phyloP scores from a whole-genome alignment of 164 flowering plant species.

The Paratinospora sagittata region DNA sequence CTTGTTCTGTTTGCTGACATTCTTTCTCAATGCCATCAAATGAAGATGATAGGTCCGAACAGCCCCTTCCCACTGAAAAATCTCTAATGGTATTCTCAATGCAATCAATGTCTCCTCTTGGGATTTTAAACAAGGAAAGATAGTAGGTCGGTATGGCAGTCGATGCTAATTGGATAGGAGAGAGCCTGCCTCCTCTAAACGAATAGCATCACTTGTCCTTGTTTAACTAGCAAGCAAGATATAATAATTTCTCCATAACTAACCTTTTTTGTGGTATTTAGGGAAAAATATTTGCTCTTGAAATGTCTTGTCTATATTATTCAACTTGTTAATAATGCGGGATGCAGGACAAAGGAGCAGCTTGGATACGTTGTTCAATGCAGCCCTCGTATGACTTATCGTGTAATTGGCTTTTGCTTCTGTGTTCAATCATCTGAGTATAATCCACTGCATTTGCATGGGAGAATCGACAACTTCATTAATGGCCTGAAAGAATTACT shows the following conservation, averaged over 20 bases:
- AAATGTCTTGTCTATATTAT: not conserved
- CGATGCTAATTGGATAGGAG: no score
- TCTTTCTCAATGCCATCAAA: no score
- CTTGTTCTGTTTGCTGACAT: no score
- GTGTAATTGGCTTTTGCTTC: conserved; percentile 83
- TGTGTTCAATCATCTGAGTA: conserved; percentile 88
- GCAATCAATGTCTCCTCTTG: no score
- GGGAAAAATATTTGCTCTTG: not conserved
- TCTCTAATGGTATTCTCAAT: no score
- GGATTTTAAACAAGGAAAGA: no score
- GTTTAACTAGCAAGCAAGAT: not conserved
- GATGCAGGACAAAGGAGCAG: conserved; percentile 90
- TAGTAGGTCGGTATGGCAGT: no score
- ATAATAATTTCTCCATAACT: not conserved
- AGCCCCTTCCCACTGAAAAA: no score
- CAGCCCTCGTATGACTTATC: conserved; percentile 78
- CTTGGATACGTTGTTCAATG: conserved; percentile 96
- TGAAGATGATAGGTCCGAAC: no score
- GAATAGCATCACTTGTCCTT: no score
- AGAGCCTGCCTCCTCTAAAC: no score
- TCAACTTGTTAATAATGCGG: conserved; percentile 6
- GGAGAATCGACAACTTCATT: conserved; percentile 72
- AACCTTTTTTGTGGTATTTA: not conserved
- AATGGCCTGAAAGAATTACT: conserved; percentile 56
- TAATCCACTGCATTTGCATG: conserved; percentile 66